A percentile compares a stretch with the other conserved stretches of the same genome.
These are phyloP conservation scores for Colletotrichum eremochloae DNA, from an alignment of 2,329 filamentous ascomycete genomes.

Conservation along the genomic window DNA sequence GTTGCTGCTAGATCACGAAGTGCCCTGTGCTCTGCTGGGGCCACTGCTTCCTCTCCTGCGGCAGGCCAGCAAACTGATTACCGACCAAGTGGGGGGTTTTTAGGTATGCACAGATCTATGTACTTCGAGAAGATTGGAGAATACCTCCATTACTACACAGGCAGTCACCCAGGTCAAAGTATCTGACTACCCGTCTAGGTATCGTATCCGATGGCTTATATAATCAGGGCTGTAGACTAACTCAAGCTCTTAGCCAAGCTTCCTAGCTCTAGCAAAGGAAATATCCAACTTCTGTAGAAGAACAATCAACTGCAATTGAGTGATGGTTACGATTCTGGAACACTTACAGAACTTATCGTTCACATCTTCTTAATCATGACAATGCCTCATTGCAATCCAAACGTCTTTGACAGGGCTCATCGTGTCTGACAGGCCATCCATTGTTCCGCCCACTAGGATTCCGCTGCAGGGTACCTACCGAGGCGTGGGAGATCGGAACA, in stretches of 20 bases:
- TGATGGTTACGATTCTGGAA: neutral
- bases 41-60: conserved; percentile 3
- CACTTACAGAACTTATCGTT: neutral
- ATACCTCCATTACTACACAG: neutral
- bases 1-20: conserved; percentile 31
- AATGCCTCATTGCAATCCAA: neutral
- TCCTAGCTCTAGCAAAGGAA: conserved; percentile 18
- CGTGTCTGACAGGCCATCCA: neutral
- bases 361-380: neutral
- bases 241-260: conserved; percentile 24
- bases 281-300: neutral
- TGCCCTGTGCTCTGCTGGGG: conserved; percentile 41
- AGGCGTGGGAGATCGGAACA: conserved; percentile 17
- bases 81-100: conserved; percentile 25
- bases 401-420: neutral
- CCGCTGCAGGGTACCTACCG: conserved; percentile 17
- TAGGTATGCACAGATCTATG: conserved; percentile 8
- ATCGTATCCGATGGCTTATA: neutral
- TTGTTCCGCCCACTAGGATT: neutral
- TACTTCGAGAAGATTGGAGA: conserved; percentile 28
- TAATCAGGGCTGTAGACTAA: conserved; percentile 29
- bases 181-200: neutral
- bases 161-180: neutral
- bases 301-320: conserved; percentile 29
- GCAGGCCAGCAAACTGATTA: conserved; percentile 22